A percentile compares a stretch with the other conserved stretches of the same genome.
Evolutionary conservation across 192 early-diverging fungal species (phyloP).

Genomic region (Coemansia sp.): DNA sequence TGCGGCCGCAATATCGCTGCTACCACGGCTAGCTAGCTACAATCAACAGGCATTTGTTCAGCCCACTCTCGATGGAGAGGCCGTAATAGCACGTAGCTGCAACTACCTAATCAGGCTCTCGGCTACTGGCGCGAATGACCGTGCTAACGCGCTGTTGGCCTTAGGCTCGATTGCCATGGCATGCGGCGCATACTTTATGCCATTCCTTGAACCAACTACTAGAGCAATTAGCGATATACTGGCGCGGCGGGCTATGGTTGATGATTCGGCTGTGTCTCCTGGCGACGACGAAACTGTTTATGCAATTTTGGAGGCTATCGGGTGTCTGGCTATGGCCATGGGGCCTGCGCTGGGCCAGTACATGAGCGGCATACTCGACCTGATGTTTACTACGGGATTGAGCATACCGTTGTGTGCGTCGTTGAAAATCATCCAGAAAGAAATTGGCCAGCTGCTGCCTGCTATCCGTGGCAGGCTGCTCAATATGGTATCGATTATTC

Average conservation of each 20-base stretch:
- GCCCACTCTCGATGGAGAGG: conserved; percentile 46
- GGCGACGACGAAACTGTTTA: conserved; percentile 58
- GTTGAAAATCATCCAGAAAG: conserved; percentile 71
- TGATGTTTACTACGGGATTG: conserved; percentile 89
- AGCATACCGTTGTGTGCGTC: conserved; percentile 79
- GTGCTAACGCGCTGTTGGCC: conserved; percentile 70
- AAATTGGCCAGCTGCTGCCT: conserved; percentile 74
- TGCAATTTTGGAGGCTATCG: conserved; percentile 79
- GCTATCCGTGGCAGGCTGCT: conserved; percentile 87
- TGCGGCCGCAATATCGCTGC: conserved; percentile 76
- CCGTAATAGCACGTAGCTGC: conserved; percentile 73
- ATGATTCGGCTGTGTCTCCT: conserved; percentile 10
- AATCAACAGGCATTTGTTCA: conserved; percentile 65
- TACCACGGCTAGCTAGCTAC: conserved; percentile 80
- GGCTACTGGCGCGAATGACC: conserved; percentile 58
- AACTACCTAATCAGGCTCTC: conserved; percentile 72
- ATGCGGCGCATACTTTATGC: conserved; percentile 72
- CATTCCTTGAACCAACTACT: conserved; percentile 76
- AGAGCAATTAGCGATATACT: conserved; percentile 75
- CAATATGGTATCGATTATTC: conserved; percentile 82
- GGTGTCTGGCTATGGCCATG: conserved; percentile 84
- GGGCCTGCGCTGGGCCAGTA: conserved; percentile 87
- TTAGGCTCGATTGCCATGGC: conserved; percentile 83
- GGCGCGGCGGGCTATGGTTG: conserved; percentile 49
- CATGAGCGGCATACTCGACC: conserved; percentile 82